Percentiles rank a stretch among this genome's conserved stretches.
phyloP scores from a whole-genome alignment of 805 yeast genomes.

The Gaillardinia entomophila region DNA sequence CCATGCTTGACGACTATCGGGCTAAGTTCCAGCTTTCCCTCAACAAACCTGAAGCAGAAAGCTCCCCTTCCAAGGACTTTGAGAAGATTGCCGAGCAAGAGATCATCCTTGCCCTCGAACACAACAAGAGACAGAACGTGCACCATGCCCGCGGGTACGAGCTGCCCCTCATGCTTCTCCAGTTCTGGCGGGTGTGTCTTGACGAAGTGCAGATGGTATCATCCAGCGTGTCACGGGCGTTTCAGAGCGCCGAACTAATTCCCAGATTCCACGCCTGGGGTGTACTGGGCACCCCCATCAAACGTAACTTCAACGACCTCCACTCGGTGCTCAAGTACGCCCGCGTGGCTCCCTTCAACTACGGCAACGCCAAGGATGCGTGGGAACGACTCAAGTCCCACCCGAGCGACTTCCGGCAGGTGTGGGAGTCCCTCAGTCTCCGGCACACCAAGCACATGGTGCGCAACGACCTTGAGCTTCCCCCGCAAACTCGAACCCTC shows the following conservation, averaged over 20 bases:
- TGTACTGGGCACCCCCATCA: conserved; percentile 91
- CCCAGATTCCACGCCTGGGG: conserved; percentile 95
- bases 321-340: conserved; percentile 67
- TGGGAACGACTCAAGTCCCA: conserved; percentile 31
- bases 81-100: conserved; percentile 30
- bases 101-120: conserved; percentile 21
- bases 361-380: conserved; percentile 29
- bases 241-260: conserved; percentile 70
- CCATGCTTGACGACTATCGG: conserved; percentile 12
- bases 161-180: conserved; percentile 75
- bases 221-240: conserved; percentile 64
- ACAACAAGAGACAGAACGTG: conserved; percentile 17
- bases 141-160: conserved; percentile 45
- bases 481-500: conserved; percentile 68
- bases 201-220: conserved; percentile 96
- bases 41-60: conserved; percentile 13
- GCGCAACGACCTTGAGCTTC: conserved; percentile 66
- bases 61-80: conserved; percentile 21
- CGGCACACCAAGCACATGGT: conserved; percentile 88
- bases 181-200: conserved; percentile 84
- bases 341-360: conserved; percentile 59
- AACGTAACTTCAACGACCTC: conserved; percentile 59
- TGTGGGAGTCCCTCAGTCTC: conserved; percentile 54
- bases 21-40: conserved; percentile 22
- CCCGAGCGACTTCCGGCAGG: conserved; percentile 19